Percentiles rank a stretch among this genome's conserved stretches.
Conservation (phyloP, 495 filamentous ascomycete genomes). For the Chaetomidium leptoderma region DNA sequence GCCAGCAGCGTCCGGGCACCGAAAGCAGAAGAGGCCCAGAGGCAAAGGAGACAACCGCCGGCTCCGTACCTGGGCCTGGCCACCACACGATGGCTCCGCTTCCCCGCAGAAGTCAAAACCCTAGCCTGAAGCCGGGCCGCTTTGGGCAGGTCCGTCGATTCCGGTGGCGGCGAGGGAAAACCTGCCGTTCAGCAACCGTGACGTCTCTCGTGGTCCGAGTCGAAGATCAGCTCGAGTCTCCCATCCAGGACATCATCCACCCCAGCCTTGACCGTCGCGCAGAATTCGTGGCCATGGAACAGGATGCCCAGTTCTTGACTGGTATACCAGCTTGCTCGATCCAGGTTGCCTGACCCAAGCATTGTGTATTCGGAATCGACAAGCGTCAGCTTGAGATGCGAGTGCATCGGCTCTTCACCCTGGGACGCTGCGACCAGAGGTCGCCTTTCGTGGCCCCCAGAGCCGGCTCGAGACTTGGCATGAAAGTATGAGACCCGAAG, state of each 20-base stretch:
- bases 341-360: conserved; percentile 71
- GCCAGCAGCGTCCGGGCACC: conserved; percentile 5
- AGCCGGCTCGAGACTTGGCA: conserved; percentile 10
- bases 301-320: conserved; percentile 72
- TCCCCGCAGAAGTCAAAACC: not conserved
- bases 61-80: not conserved
- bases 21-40: not conserved
- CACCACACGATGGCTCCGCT: not conserved
- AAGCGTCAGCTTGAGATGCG: conserved; percentile 66
- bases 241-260: conserved; percentile 43
- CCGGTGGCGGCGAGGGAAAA: too few relatives aligned
- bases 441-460: conserved; percentile 1
- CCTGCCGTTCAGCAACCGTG: too few relatives aligned
- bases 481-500: conserved; percentile 51
- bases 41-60: not conserved
- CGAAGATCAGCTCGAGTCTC: conserved; percentile 40
- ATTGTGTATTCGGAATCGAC: conserved; percentile 58
- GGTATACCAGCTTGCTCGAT: conserved; percentile 72
- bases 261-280: conserved; percentile 35
- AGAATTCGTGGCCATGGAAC: conserved; percentile 50
- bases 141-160: too few relatives aligned
- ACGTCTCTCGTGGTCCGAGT: too few relatives aligned
- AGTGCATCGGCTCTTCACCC: conserved; percentile 55
- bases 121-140: not conserved
- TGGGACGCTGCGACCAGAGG: not conserved